phyloP scores from a whole-genome alignment of 805 yeast species.

The Nakazawaea populi region DNA sequence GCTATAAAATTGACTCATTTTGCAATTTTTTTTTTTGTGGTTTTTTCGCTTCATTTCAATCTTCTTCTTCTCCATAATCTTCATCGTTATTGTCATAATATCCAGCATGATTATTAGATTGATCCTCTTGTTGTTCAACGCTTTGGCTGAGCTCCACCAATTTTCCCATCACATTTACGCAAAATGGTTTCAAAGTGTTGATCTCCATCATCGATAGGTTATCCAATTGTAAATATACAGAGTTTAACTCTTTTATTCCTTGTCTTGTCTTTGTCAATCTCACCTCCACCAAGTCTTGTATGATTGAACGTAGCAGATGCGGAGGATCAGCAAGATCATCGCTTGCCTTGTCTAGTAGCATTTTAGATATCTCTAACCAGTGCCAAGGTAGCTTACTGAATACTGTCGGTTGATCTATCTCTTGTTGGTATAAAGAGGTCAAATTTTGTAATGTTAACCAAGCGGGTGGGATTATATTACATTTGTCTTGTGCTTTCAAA shows the following conservation, averaged over 20 bases:
- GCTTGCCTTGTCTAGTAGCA: slow-evolving; percentile 58
- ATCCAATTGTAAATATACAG: slow-evolving; percentile 75
- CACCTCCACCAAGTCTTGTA: slow-evolving; percentile 83
- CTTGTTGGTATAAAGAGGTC: slow-evolving; percentile 58
- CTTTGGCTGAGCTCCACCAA: slow-evolving; percentile 22
- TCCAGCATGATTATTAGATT: background rate
- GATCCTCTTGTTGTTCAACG: background rate
- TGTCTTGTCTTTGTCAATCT: slow-evolving; percentile 74
- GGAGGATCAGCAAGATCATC: slow-evolving; percentile 77
- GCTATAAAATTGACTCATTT: too few relatives aligned
- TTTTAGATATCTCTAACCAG: slow-evolving; percentile 81
- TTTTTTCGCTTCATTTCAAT: background rate
- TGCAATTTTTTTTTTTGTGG: too few relatives aligned
- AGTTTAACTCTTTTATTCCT: slow-evolving; percentile 76
- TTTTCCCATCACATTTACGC: slow-evolving; percentile 74
- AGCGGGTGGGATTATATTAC: slow-evolving; percentile 77
- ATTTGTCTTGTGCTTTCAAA: slow-evolving; percentile 77
- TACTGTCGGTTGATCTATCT: slow-evolving; percentile 45
- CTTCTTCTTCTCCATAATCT: slow-evolving; percentile 4
- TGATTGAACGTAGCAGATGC: slow-evolving; percentile 58
- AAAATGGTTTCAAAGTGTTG: slow-evolving; percentile 82
- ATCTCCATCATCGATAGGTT: slow-evolving; percentile 80
- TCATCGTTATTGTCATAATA: slow-evolving; percentile 1
- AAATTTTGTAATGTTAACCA: slow-evolving; percentile 66
- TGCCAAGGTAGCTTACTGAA: slow-evolving; percentile 77